Evolutionary conservation across 805 yeast species (phyloP), one percentile per base, ranked within the genome.

Genomic region (Ogataea sp.): DNA sequence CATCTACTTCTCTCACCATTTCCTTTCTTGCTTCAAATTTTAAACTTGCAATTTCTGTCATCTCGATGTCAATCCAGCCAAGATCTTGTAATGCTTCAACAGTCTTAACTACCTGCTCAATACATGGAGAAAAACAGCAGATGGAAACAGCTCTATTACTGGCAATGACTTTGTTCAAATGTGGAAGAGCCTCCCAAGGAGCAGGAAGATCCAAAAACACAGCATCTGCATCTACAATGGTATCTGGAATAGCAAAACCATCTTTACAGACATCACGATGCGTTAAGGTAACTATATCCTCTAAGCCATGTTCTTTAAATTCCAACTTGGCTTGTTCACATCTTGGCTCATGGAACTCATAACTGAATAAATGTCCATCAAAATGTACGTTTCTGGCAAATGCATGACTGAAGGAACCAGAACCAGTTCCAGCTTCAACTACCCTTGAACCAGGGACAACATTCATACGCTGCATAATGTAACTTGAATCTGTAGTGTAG

Each of bases 351-450:
- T 93, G 98, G 60, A 89, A 93, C 60, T 93, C 99, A 59, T 74
- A 93, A 7, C 96, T 81, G 65, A 73, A 90, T 2, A 93, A 65
- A 25, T 66, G 67, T 1, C 96, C 95, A 1, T 51, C 52, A 1
- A 45, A 44, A 2, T 75, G 76, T 2, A 84, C 80, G 0, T 93
- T 77, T 51, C 99, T 73, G 2, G 95, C 83, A 58, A 93, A 76
- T 0, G 96, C 81, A 62, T 93, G 99, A 3, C 96, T 83, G 54
- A 93, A 86, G 1, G 96, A 87, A 0, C 94, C 99, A 6, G 96
- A 84, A 0, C 98, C 99, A 0, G 99, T 93, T 28, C 99, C 99
- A 1, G 97, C 96, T 63, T 93, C 99, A 35, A 93, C 81, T 11
- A 93, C 94, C 42, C 76, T 64, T 1, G 87, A 72, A 1, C 90